Evolutionary conservation across 2,329 filamentous ascomycete genomes (phyloP), one percentile per base, ranked within the genome.

Genomic region (Lasiodiplodia sp.): DNA sequence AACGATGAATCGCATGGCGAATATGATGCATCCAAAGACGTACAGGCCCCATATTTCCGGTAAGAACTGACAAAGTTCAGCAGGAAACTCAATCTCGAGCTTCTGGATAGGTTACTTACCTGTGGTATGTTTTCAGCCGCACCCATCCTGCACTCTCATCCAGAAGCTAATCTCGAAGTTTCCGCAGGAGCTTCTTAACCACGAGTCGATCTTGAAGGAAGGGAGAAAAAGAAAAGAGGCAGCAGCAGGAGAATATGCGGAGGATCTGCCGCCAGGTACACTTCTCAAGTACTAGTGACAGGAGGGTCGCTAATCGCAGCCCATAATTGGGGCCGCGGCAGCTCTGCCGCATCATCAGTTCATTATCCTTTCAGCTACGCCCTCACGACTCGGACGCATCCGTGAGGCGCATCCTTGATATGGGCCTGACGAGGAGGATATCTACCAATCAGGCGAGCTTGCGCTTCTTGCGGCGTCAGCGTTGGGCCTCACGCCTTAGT

Each of bases 1-100:
- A 3, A 82, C 78, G n/a, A 68, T 71, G 23, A 79, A 80, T 3
- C 81, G 76, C 3, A 75, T 37, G 2, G 31, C 14, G 16, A 64
- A 64, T 12, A 64, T 21, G 28, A 64, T 21, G 16, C 47, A 49
- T 8, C 44, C 60, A 12, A 25, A n/a, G 44, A 49, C n/a, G 47
- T 52, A 64, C 11, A 64, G n/a, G 6, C 44, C 31, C 60, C 60
- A 64, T 49, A 64, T 49, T 25, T 64, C 60, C 11, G 60, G 60
- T 1, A 52, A n/a, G n/a, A 64, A 64, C 60, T 64, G n/a, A 25
- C 28, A 16, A 14, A 6, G 18, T 40, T 63, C 44, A 63, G 44
- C 21, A 56, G 40, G 21, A 8, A 44, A 18, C 10, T 47, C 18
- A 21, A 3, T 18, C 4, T 8, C 11, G 16, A 56, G 18, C 3